phyloP scores from a whole-genome alignment of 1,139 yeast genomes.

The Sugiyamaella grinbergsii region DNA sequence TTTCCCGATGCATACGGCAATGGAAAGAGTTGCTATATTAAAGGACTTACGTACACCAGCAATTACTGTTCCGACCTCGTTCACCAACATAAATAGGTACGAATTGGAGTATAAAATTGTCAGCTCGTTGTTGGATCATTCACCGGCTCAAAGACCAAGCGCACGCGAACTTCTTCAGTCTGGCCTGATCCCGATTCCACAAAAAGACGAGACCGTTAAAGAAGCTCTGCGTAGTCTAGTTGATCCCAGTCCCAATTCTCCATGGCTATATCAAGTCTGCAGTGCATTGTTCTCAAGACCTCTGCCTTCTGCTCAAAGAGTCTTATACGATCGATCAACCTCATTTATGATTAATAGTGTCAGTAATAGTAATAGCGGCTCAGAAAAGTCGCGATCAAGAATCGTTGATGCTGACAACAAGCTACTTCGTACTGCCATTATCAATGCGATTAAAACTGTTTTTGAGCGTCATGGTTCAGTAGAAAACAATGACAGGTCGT shows the following conservation, averaged over 20 bases:
- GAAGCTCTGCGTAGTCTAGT: slow-evolving; percentile 84
- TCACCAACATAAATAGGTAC: slow-evolving; percentile 50
- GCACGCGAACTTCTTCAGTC: slow-evolving; percentile 75
- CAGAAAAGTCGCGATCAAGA: slow-evolving; percentile 18
- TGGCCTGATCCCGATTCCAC: slow-evolving; percentile 83
- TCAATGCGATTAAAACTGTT: slow-evolving; percentile 57
- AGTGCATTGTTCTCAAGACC: slow-evolving; percentile 83
- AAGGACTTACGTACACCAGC: slow-evolving; percentile 59
- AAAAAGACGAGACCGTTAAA: slow-evolving; percentile 84
- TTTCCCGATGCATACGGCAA: slow-evolving; percentile 76
- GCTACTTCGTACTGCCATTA: slow-evolving; percentile 45
- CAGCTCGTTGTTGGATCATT: slow-evolving; percentile 66
- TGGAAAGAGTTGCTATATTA: slow-evolving; percentile 83
- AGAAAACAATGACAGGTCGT: slow-evolving; percentile 59
- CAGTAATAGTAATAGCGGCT: slow-evolving; percentile 14
- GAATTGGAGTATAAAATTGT: slow-evolving; percentile 68
- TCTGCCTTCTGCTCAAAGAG: slow-evolving; percentile 76
- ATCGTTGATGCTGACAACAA: slow-evolving; percentile 36
- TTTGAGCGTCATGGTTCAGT: slow-evolving; percentile 86
- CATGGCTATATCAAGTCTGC: slow-evolving; percentile 92
- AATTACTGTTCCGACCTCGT: slow-evolving; percentile 68
- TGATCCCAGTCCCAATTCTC: slow-evolving; percentile 73
- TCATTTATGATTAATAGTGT: slow-evolving; percentile 20
- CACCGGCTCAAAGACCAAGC: slow-evolving; percentile 75
- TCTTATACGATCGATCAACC: slow-evolving; percentile 63